Evolutionary conservation across 768 basidiomycete species (phyloP).

Genomic region (Leucosporidium creatinivorum): DNA sequence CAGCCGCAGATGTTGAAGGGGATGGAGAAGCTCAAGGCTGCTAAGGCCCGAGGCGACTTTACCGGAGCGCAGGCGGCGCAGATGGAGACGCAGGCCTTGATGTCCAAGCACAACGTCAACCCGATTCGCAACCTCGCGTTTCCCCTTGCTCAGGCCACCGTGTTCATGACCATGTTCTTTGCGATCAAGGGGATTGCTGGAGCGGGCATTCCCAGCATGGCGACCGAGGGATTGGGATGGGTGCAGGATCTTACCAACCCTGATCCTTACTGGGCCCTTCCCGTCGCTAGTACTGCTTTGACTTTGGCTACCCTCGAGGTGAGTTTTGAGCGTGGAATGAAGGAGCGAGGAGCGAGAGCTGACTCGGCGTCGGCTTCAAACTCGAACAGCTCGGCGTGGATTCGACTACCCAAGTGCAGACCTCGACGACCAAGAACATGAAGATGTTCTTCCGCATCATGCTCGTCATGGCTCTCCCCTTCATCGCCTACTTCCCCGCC

Average conservation of each 20-base stretch:
- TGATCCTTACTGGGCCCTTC: constrained; percentile 72
- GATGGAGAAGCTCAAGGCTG: constrained; percentile 50
- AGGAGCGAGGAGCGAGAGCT: background rate
- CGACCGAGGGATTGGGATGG: constrained; percentile 64
- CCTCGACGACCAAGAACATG: constrained; percentile 53
- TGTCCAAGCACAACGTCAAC: constrained; percentile 60
- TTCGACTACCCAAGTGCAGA: constrained; percentile 44
- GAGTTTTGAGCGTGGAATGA: constrained; percentile 33
- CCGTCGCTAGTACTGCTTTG: constrained; percentile 51
- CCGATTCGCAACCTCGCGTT: constrained; percentile 52
- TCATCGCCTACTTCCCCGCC: constrained; percentile 57
- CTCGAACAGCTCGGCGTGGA: constrained; percentile 51
- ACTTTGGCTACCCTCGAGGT: constrained; percentile 68
- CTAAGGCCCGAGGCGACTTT: constrained; percentile 44
- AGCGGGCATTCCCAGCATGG: constrained; percentile 65
- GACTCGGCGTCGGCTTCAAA: constrained; percentile 35
- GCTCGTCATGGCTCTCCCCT: constrained; percentile 51
- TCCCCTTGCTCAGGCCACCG: constrained; percentile 63
- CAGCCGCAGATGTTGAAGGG: constrained; percentile 55
- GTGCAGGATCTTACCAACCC: constrained; percentile 67
- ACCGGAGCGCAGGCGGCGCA: constrained; percentile 46
- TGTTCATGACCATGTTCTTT: constrained; percentile 76
- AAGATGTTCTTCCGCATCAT: constrained; percentile 61
- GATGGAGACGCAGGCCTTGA: constrained; percentile 51
- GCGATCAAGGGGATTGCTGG: constrained; percentile 64